Conservation (phyloP, 768 basidiomycete genomes). For the Lentinula lateritia region DNA sequence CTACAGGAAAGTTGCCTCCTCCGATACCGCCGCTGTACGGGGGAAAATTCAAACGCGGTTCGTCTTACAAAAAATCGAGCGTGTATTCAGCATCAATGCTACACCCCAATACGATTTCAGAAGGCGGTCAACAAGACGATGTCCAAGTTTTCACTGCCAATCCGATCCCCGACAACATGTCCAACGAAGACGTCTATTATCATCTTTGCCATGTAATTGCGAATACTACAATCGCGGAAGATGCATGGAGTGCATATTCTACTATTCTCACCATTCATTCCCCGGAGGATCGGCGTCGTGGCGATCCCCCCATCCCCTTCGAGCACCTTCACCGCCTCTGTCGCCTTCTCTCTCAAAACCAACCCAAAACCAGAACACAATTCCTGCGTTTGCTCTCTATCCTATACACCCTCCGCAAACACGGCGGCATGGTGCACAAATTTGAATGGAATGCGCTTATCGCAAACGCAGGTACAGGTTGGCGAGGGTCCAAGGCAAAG, state of each 20-base stretch:
- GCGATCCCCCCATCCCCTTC: slow-evolving; percentile 26
- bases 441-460: slow-evolving; percentile 79
- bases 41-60: slow-evolving; percentile 2
- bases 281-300: slow-evolving; percentile 12
- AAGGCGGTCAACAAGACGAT: neutral
- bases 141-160: neutral
- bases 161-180: neutral
- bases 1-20: neutral
- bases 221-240: slow-evolving; percentile 14
- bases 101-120: neutral
- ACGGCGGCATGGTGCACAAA: slow-evolving; percentile 48
- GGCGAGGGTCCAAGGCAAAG: slow-evolving; percentile 48
- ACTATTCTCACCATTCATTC: slow-evolving; percentile 25
- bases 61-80: neutral
- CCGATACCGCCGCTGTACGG: slow-evolving; percentile 1
- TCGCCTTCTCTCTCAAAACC: slow-evolving; percentile 48
- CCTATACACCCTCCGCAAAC: slow-evolving; percentile 47
- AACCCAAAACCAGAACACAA: slow-evolving; percentile 51
- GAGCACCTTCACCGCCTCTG: slow-evolving; percentile 57
- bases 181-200: slow-evolving; percentile 5
- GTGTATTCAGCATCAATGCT: neutral
- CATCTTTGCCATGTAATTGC: slow-evolving; percentile 15
- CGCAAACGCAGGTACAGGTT: slow-evolving; percentile 60
- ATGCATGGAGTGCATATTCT: slow-evolving; percentile 39
- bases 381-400: slow-evolving; percentile 70